phyloP scores from a whole-genome alignment of 352 stramenopile species.

The Phytopythium boreale region DNA sequence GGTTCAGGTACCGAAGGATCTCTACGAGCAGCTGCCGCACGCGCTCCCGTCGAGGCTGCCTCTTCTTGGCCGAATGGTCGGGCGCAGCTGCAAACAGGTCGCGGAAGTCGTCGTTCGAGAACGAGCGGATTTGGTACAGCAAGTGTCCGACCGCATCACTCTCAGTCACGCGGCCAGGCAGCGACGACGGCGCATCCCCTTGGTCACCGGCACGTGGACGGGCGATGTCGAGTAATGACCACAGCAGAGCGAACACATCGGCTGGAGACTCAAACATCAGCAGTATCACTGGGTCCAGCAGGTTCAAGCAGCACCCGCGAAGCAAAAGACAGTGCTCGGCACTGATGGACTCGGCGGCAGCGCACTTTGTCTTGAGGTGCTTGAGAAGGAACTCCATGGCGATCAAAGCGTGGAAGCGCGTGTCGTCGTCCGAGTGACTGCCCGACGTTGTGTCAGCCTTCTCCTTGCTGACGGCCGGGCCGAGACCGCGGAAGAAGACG shows the following conservation, averaged over 20 bases:
- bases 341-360: constrained; percentile 9
- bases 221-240: constrained; percentile 13
- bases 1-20: constrained; percentile 38
- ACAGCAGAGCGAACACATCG: constrained; percentile 38
- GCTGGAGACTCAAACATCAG: constrained; percentile 55
- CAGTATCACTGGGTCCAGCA: constrained; percentile 46
- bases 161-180: background rate
- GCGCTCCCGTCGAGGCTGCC: constrained; percentile 39
- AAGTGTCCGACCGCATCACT: constrained; percentile 24
- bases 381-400: constrained; percentile 33
- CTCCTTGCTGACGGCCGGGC: background rate
- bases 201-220: background rate
- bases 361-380: constrained; percentile 20
- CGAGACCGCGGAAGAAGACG: constrained; percentile 29
- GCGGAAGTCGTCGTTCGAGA: constrained; percentile 27
- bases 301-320: constrained; percentile 29
- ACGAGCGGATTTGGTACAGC: constrained; percentile 32
- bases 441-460: background rate
- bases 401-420: constrained; percentile 33
- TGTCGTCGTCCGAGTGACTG: constrained; percentile 13
- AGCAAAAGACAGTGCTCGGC: constrained; percentile 24
- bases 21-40: constrained; percentile 40
- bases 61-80: constrained; percentile 36
- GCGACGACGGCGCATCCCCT: background rate
- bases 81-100: constrained; percentile 29